Evolutionary conservation across 768 basidiomycete genomes (phyloP).

Genomic region (Auricularia cornea): DNA sequence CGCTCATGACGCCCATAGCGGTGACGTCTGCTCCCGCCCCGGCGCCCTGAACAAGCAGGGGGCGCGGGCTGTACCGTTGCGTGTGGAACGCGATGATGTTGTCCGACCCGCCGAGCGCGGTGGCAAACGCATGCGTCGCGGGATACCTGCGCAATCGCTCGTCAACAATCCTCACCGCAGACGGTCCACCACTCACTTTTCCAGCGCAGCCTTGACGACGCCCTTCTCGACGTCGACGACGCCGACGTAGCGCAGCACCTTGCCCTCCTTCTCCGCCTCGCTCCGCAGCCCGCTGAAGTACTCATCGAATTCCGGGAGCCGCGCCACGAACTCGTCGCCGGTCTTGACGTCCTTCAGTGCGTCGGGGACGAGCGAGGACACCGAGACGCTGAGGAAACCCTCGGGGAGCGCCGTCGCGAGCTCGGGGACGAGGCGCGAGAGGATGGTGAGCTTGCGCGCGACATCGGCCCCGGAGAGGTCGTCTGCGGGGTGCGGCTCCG

Average conservation of each 20-base stretch:
- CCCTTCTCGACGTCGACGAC: conserved; percentile 75
- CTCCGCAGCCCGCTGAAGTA: conserved; percentile 69
- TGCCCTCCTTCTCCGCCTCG: conserved; percentile 69
- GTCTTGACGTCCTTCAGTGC: conserved; percentile 56
- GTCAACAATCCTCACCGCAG: neutral
- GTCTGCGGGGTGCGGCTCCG: conserved; percentile 95
- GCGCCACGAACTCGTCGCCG: conserved; percentile 75
- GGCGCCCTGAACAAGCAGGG: conserved; percentile 89
- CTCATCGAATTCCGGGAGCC: conserved; percentile 74
- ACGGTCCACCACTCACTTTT: conserved; percentile 50
- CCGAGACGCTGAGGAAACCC: conserved; percentile 75
- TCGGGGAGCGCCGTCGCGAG: conserved; percentile 35
- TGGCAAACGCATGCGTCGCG: conserved; percentile 85
- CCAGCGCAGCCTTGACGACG: conserved; percentile 77
- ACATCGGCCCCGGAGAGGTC: conserved; percentile 97
- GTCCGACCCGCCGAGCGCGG: conserved; percentile 91
- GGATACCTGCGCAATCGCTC: conserved; percentile 56
- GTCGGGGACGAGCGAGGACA: conserved; percentile 76
- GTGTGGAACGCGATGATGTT: conserved; percentile 99
- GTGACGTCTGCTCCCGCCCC: conserved; percentile 98
- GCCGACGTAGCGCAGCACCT: conserved; percentile 88
- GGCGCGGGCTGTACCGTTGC: conserved; percentile 77
- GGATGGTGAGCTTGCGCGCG: conserved; percentile 92
- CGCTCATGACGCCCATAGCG: conserved; percentile 94
- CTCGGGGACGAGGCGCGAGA: conserved; percentile 67